Evolutionary conservation across 805 yeast species (phyloP).

Genomic region (Babjeviella inositovora): DNA sequence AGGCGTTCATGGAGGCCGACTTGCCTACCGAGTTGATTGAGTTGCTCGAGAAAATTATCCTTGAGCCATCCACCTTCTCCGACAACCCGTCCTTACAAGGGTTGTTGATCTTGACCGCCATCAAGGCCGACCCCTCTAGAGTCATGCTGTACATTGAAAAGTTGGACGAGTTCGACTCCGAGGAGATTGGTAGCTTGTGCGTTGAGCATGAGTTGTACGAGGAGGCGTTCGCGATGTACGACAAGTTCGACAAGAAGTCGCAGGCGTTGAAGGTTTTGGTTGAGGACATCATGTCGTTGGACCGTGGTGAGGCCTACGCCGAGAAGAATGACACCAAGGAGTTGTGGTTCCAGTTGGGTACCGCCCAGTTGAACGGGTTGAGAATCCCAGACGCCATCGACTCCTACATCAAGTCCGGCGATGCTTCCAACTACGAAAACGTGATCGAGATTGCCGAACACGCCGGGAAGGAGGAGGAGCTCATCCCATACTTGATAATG

Average conservation of each 20-base stretch:
- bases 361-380: slow-evolving; percentile 88
- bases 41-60: slow-evolving; percentile 84
- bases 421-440: slow-evolving; percentile 77
- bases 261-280: slow-evolving; percentile 84
- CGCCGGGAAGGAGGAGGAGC: slow-evolving; percentile 92
- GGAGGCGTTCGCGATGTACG: slow-evolving; percentile 88
- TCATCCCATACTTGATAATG: slow-evolving; percentile 73
- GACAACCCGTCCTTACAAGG: slow-evolving; percentile 95
- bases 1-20: slow-evolving; percentile 91
- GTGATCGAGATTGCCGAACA: slow-evolving; percentile 92
- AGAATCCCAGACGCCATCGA: slow-evolving; percentile 84
- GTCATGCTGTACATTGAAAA: slow-evolving; percentile 76
- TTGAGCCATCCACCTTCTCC: slow-evolving; percentile 94
- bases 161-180: slow-evolving; percentile 80
- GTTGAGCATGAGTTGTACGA: slow-evolving; percentile 78
- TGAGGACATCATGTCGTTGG: slow-evolving; percentile 86
- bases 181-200: slow-evolving; percentile 87
- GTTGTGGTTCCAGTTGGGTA: slow-evolving; percentile 90
- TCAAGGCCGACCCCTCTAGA: slow-evolving; percentile 83
- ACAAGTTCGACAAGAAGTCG: slow-evolving; percentile 60
- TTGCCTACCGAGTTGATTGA: slow-evolving; percentile 88
- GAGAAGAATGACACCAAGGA: slow-evolving; percentile 77
- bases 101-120: slow-evolving; percentile 80
- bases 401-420: slow-evolving; percentile 83
- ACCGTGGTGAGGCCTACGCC: slow-evolving; percentile 87